Evolutionary conservation across 1,139 yeast species (phyloP), one percentile per base, ranked within the genome.

Genomic region (Trichomonascaceae sp.): DNA sequence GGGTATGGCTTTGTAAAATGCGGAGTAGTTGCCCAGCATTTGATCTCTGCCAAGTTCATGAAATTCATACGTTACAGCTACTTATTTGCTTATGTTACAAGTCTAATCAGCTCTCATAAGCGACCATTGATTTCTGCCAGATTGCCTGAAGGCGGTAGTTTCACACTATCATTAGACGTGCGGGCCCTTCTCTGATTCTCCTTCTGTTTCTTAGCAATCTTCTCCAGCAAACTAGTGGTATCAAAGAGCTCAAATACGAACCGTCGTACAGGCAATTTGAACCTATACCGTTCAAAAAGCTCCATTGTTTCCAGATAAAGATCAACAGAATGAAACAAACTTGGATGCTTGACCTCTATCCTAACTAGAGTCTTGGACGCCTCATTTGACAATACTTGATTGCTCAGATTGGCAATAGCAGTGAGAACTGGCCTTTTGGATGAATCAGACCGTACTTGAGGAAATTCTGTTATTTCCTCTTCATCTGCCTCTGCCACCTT

Each of bases 161-260:
- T 45, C 5, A 13, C 32, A 45, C 38, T 53, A 49, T 58, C 61
- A 43, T 61, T 59, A 15, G 56, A 49, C 46, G 60, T 62, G 5
- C 65, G 55, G 8, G 61, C 63, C 32, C 61, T 56, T n/a, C 65
- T 54, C 45, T 53, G 58, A 17, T 50, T 55, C 43, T 62, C 64
- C 53, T 60, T 61, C 50, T 62, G 63, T 48, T 55, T 54, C 18
- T 57, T 54, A 15, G 61, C 61, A 53, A 62, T 66, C 39, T 70
- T 70, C 59, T 85, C 93, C 65, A 87, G 70, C 47, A 85, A 73
- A 38, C 73, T 74, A 4, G 80, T 75, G 60, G 81, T 80, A 50
- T 79, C 77, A 63, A 89, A 84, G 56, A 87, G 71, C 52, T 84
- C 91, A 61, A 89, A 77, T 9, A 90, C 75, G 63, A 84, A 86